phyloP scores from a whole-genome alignment of 192 early-diverging fungal genomes.

The Ambispora gerdemannii region DNA sequence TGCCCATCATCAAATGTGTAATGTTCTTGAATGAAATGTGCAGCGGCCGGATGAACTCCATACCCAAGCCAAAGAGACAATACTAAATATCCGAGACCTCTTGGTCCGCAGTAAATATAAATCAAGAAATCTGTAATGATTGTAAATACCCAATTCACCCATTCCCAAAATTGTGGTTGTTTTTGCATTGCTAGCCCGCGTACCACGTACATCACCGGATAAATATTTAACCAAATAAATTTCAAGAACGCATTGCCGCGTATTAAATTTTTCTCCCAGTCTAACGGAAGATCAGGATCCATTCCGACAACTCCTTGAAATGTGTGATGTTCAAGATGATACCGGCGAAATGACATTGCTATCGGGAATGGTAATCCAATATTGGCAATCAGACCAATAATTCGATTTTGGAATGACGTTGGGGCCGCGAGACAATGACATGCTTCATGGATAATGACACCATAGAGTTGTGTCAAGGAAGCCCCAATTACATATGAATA shows the following conservation, averaged over 20 bases:
- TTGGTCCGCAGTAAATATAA: conserved; percentile 53
- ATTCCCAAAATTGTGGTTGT: conserved; percentile 70
- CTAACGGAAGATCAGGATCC: conserved; percentile 90
- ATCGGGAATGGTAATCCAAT: conserved; percentile 78
- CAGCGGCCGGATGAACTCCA: conserved; percentile 87
- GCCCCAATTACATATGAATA: conserved; percentile 79
- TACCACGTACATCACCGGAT: conserved; percentile 82
- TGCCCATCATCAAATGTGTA: conserved; percentile 91
- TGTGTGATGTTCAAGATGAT: conserved; percentile 97
- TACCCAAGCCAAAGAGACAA: conserved; percentile 77
- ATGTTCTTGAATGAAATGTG: conserved; percentile 97
- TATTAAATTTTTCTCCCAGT: conserved; percentile 80
- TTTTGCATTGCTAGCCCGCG: conserved; percentile 69
- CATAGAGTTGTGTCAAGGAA: conserved; percentile 74
- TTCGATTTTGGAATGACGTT: conserved; percentile 71
- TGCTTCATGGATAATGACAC: conserved; percentile 90
- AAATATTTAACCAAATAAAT: conserved; percentile 77
- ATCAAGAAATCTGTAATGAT: conserved; percentile 54
- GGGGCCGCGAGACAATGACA: conserved; percentile 81
- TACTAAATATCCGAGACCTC: conserved; percentile 67
- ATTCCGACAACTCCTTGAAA: conserved; percentile 91
- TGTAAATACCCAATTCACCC: conserved; percentile 74
- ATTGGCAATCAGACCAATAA: conserved; percentile 82
- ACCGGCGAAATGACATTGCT: conserved; percentile 76
- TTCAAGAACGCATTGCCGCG: conserved; percentile 66